Evolutionary conservation across 257 asterid species (phyloP), one percentile per base, ranked within the genome.

Genomic region (Solanum chmielewskii): DNA sequence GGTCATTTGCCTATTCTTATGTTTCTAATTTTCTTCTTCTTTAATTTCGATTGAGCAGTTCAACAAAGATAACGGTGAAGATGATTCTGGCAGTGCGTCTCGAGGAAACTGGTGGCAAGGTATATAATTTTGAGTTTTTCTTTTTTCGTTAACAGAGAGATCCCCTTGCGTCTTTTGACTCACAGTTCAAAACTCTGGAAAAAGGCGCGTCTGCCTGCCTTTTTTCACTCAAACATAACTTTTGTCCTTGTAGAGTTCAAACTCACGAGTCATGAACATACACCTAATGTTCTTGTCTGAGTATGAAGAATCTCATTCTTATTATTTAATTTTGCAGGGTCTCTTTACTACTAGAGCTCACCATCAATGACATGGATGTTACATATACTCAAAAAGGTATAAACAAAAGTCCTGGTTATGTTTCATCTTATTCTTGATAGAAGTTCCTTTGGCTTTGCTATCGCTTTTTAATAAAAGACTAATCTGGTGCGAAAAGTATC

Each of bases 41-140:
- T 52, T 59, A 44, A 73, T 23, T 87, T 14, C 6, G 13, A 64
- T 62, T 25, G 27, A 9, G 59, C 89, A 95, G 95, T 91, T 89
- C 87, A 90, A 86, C 31, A 92, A 93, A 88, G 98, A 95, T 16
- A 92, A 89, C 1, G 93, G 90, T 45, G 96, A 94, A 86, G 97
- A 94, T 86, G 98, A 94, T 83, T 89, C 94, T 2, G 93, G 89
- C 87, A 88, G 92, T 83, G 98, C 97, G 86, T 94, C 98, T 3
- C 91, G 98, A 83, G 98, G 98, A 66, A 94, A 96, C 82, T 96
- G 98, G 98, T 96, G 98, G 98, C 95, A 93, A 93, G 98, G 98
- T 94, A 88, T 29, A 85, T 83, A 81, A 80, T 75, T 70, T 31
- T 49, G 27, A 14, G 39, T 37, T 45, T 6, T 2, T 81, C 1